Base-by-base conservation (phyloP, 148 eudicot species). In the Heliamphora exappendiculata region DNA sequence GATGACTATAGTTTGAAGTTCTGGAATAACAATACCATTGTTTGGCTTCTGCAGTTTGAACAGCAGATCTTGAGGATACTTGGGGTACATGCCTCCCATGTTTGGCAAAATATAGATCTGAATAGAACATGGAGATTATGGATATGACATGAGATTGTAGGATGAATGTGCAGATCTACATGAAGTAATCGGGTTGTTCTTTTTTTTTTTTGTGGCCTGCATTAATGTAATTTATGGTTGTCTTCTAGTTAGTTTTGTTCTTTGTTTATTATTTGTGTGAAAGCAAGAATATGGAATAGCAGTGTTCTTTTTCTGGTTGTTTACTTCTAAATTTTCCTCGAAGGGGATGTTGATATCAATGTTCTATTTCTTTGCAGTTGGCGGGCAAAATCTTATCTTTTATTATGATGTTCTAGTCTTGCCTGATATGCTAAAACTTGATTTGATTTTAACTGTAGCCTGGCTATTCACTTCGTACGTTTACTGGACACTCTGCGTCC, bases 401-500 rank as follows among this genome's bases (percentile, higher is more conserved):
- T 5, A 20, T 26, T 68, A 12, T 28, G 19, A 31, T 60, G 66
- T 19, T 5, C 19, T 19, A 26, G 34, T 19, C 22, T 44, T 45
- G 6, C 26, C 47, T 42, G 60, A 42, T 39, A 64, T 28, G 64
- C 26, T 75, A n/a, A 60, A 78, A 70, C 58, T 58, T 70, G 49
- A 50, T 59, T 58, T 69, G 55, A n/a, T 68, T 73, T 49, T 16
- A 65, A 77, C 73, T 87, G 82, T 89, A 92, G 97, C 88, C 89
- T 74, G 81, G 93, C 69, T 90, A 81, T 79, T 88, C 92, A 16
- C 86, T 90, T 47, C 94, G 92, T 49, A 92, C 85, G 55, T 92
- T 92, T 77, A 87, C 87, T 77, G 97, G 97, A 42, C 97, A 92
- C 82, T 86, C 94, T 68, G 80, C 91, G 12, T 33, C 87, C 44